Conservation (phyloP, 495 filamentous ascomycete genomes). For the Penicillium tannophilum region DNA sequence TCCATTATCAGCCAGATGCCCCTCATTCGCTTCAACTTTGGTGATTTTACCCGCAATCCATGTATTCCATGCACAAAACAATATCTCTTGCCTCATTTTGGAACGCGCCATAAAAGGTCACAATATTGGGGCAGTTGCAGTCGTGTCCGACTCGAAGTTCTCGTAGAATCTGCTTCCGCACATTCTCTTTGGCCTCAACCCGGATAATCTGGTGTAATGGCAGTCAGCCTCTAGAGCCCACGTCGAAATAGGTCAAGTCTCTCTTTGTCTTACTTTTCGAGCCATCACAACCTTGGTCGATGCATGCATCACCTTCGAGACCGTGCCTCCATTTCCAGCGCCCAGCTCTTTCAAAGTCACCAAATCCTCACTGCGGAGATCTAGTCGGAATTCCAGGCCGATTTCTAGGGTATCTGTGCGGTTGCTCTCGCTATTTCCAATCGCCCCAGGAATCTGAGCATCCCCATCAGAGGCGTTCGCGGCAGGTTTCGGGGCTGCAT, state of each 20-base stretch:
- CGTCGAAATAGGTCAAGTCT: not conserved
- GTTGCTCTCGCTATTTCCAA: slow-evolving; percentile 60
- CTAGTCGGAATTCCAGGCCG: slow-evolving; percentile 92
- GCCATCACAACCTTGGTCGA: slow-evolving; percentile 97
- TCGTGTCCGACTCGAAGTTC: slow-evolving; percentile 98
- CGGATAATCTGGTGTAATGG: slow-evolving; percentile 76
- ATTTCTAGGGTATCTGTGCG: slow-evolving; percentile 87
- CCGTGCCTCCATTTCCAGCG: slow-evolving; percentile 94
- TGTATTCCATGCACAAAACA: slow-evolving; percentile 99
- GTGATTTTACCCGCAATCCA: slow-evolving; percentile 88
- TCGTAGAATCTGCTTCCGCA: slow-evolving; percentile 92
- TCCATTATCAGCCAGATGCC: slow-evolving; percentile 16
- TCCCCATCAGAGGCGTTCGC: slow-evolving; percentile 60
- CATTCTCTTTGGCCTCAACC: slow-evolving; percentile 94
- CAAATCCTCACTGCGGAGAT: slow-evolving; percentile 88
- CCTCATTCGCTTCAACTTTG: slow-evolving; percentile 9
- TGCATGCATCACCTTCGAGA: slow-evolving; percentile 95
- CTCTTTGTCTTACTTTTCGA: slow-evolving; percentile 69
- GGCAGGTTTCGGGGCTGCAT: slow-evolving; percentile 62
- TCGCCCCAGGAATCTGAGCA: slow-evolving; percentile 58
- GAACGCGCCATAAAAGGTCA: slow-evolving; percentile 96
- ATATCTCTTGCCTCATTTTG: slow-evolving; percentile 94
- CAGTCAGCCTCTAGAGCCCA: slow-evolving; percentile 11
- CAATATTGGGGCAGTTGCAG: slow-evolving; percentile 94
- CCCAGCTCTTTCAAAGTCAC: slow-evolving; percentile 93